Evolutionary conservation across 1,284 basidiomycete species (phyloP), one percentile per base, ranked within the genome.

Genomic region (Apiotrichum siamense): DNA sequence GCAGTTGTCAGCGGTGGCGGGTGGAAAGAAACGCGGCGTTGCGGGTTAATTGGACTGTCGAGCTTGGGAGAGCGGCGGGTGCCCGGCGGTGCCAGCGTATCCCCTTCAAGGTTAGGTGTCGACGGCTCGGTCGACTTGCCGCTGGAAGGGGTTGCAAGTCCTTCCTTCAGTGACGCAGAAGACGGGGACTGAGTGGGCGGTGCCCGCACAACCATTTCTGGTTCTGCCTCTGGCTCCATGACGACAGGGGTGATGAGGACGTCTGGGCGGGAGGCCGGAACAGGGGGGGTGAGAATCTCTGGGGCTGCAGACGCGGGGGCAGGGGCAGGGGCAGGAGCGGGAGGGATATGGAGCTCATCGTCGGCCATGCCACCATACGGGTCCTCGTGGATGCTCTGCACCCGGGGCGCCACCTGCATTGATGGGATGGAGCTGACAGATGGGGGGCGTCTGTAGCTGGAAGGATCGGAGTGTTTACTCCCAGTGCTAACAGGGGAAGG

Each of bases 1-100:
- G 72, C 65, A 1, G 70, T 73, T 29, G 66, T 66, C 38, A 72
- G 61, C 2, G 69, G 65, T 3, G 69, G 70, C 11, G 70, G 71
- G 33, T 68, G 64, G 56, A 75, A 73, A 4, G 73, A 74, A 11
- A 67, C 67, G 26, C 73, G 57, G 25, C 73, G 58, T n/a, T 61
- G 15, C 18, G 27, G n/a, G 10, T 13, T 20, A 24, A 21, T 44
- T 38, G 12, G 47, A 18, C 29, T 38, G 18, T 24, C 31, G 18
- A 18, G 44, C 6, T 24, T 31, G 9, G 3, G 18, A n/a, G 3
- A 26, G 41, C 3, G 41, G 27, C 5, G 9, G 39, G 10, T 9
- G 29, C 17, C 33, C 36, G 42, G n/a, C 37, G 27, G 27, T 23
- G 48, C n/a, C 12, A 35, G 24, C 2, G 32, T 35, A 33, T 24